Base-by-base conservation (phyloP, 2,329 filamentous ascomycete species). In the Boeremia exigua region DNA sequence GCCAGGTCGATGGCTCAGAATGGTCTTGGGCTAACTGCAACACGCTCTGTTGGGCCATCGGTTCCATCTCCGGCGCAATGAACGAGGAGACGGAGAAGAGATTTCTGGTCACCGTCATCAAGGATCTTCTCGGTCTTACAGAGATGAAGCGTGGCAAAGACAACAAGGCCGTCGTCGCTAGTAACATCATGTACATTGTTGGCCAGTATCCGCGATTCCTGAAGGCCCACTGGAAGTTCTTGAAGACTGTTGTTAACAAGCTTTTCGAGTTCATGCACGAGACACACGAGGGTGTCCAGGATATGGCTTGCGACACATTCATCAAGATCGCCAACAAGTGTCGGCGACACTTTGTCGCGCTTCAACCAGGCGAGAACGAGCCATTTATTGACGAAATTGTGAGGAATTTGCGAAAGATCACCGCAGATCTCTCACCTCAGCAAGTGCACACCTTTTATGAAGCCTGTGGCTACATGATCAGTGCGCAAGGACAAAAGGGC, bases 21-120 rank as follows among this genome's bases (percentile, higher is more conserved):
- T 99, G 95, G 95, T 99, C 96, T 6, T 99, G 95, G 95, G 91
- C 93, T 61, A 99, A 99, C 80, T 99, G 95, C 86, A 99, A 99
- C 79, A 97, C 96, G 6, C 86, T 99, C 44, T 99, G 95, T 82
- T 99, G 95, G 95, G 95, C 95, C 28, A 99, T 99, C 67, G 95
- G 95, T 36, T 99, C 95, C 10, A 99, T 99, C 66, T 99, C 96
- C 1, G 86, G 96, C 53, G 95, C 95, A 48, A 99, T 99, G 95
- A 99, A 97, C 72, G 95, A 99, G 73, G 95, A 99, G 77, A 99
- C 95, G 0, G 95, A 99, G 78, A 99, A 99, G 82, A 87, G 95
- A 10, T 99, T 99, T 82, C 81, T 99, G 37, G 95, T 99, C 45
- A 99, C 95, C 0, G 96, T 99, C 51, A 99, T 99, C 69, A 99